Base-by-base conservation (phyloP, 129 eudicot species). In the Lactuca saligna region DNA sequence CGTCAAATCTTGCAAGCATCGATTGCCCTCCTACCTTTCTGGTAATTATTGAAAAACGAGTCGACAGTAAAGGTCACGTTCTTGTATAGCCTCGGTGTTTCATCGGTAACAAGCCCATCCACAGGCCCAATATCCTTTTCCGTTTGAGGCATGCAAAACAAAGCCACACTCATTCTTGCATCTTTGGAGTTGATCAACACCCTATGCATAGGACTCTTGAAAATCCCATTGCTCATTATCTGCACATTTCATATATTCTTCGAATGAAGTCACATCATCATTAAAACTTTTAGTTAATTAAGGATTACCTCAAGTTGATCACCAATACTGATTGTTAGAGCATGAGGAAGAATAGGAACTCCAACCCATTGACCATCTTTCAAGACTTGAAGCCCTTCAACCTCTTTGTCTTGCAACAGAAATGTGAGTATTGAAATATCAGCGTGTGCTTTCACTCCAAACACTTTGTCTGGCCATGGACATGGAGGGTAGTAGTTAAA, bases 211-310 rank as follows among this genome's bases (percentile, higher is more conserved):
- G 89, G 80, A 64, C 96, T 88, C 76, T 81, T 85, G 74, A 78
- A 85, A 9, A 73, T 71, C 48, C 91, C 91, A 56, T 85, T 88
- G 46, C 85, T 85, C 87, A 88, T 88, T 78, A 88, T 64, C 95
- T 88, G 67, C 54, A 71, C 48, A 37, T 6, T 55, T 31, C 37
- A n/a, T 5, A 65, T 9, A 54, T 5, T 34, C 5, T 42, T 57
- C 64, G 31, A 48, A 54, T 57, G 0, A 42, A 8, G 3, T 46
- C 12, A 46, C 15, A 46, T 46, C 5, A 46, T 46, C 12, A 10
- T 46, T 46, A 46, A 2, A 10, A 12, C 13, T 8, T 42, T 42
- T 12, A 9, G 13, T 1, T 42, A 42, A 42, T 42, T 9, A 42
- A 8, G 13, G 3, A 12, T 46, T 82, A 89, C 96, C 95, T 90